phyloP scores from a whole-genome alignment of 2,329 filamentous ascomycete species.

The Zymoseptoria pseudotritici region DNA sequence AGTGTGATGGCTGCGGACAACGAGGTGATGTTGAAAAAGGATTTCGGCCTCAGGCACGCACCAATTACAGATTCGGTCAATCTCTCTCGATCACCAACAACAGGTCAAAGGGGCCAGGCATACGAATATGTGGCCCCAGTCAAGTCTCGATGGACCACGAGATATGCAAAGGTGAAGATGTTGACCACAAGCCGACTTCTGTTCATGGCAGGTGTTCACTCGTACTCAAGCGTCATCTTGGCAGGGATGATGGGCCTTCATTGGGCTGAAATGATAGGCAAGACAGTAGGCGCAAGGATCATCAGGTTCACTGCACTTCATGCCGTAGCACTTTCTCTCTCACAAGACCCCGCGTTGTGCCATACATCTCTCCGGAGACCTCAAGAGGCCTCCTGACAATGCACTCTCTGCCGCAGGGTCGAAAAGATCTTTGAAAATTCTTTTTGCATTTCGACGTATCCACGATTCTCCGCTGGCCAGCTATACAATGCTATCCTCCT shows the following conservation, averaged over 20 bases:
- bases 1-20: neutral
- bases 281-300: neutral
- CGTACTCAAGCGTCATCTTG: neutral
- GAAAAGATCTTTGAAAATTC: conserved; percentile 1
- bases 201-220: neutral
- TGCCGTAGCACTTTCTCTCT: neutral
- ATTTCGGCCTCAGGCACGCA: no score
- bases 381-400: neutral
- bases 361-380: neutral
- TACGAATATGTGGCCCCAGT: no score
- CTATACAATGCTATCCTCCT: conserved; percentile 12
- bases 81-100: no score
- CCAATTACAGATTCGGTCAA: no score
- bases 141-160: no score
- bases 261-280: neutral
- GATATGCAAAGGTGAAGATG: no score
- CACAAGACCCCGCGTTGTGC: neutral
- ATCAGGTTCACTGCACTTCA: neutral
- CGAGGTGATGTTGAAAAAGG: neutral
- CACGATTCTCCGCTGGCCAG: neutral
- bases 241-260: neutral
- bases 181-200: no score
- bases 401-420: neutral
- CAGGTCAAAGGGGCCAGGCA: no score
- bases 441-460: conserved; percentile 8